phyloP scores from a whole-genome alignment of 805 yeast species.

The Metschnikowia continentalis region DNA sequence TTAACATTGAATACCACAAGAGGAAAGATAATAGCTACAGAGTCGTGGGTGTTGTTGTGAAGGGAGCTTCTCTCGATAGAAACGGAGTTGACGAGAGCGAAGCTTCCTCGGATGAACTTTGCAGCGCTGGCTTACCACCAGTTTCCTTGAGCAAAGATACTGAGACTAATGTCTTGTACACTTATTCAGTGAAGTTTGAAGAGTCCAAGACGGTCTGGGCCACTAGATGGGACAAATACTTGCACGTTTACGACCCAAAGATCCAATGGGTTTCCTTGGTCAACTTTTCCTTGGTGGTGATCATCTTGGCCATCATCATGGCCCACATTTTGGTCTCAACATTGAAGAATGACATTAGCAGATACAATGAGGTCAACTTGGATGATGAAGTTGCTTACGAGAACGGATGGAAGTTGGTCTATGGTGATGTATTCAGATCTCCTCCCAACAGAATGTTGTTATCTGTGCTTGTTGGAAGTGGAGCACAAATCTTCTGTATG shows the following conservation, averaged over 20 bases:
- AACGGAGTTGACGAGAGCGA: constrained; percentile 17
- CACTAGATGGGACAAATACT: constrained; percentile 96
- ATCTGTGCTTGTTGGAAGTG: constrained; percentile 83
- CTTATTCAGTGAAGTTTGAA: constrained; percentile 78
- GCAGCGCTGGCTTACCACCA: constrained; percentile 33
- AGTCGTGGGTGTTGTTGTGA: constrained; percentile 85
- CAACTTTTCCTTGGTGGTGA: constrained; percentile 78
- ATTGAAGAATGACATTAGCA: constrained; percentile 76
- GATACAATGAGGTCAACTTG: constrained; percentile 84
- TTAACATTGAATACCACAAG: constrained; percentile 77
- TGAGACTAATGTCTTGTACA: constrained; percentile 60
- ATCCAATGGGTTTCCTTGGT: constrained; percentile 94
- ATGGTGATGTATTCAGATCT: constrained; percentile 90
- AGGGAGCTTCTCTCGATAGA: constrained; percentile 56
- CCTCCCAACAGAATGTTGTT: constrained; percentile 68
- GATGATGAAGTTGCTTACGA: constrained; percentile 88
- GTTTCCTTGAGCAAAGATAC: constrained; percentile 47
- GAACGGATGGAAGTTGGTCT: constrained; percentile 94
- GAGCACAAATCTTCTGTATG: constrained; percentile 80
- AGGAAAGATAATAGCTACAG: constrained; percentile 65
- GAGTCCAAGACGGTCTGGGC: constrained; percentile 86
- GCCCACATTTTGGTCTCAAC: constrained; percentile 76
- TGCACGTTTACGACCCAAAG: constrained; percentile 86
- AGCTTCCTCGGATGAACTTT: constrained; percentile 25
- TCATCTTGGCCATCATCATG: constrained; percentile 71